phyloP scores from a whole-genome alignment of 129 eudicot species.

The Dittrichia graveolens region DNA sequence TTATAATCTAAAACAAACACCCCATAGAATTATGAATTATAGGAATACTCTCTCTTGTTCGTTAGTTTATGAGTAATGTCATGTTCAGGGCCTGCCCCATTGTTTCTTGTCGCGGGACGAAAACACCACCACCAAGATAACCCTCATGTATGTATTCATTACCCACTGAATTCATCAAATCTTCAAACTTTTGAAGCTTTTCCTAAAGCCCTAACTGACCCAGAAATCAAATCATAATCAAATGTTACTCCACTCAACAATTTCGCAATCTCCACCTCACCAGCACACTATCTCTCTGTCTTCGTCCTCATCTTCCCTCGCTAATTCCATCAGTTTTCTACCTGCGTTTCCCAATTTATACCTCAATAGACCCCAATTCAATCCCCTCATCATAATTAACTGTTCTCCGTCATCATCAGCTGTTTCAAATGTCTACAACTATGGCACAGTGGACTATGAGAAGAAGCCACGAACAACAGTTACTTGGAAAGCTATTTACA shows the following conservation, averaged over 20 bases:
- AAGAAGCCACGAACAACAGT: conserved; percentile 41
- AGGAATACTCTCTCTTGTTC: too few relatives aligned
- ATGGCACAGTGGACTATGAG: conserved; percentile 55
- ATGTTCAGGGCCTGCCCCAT: neutral
- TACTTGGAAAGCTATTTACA: conserved; percentile 60
- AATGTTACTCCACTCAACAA: conserved; percentile 46
- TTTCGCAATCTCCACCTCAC: conserved; percentile 36
- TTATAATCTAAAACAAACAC: too few relatives aligned
- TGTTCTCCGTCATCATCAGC: conserved; percentile 29
- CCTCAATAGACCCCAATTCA: conserved; percentile 26
- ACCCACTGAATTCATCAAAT: conserved; percentile 10
- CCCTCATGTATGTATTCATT: neutral
- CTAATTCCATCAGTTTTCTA: conserved; percentile 36
- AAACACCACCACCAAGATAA: conserved; percentile 35
- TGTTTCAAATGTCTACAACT: conserved; percentile 38
- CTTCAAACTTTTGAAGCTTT: conserved; percentile 16
- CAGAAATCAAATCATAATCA: neutral
- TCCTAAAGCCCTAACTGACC: conserved; percentile 27
- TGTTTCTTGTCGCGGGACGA: conserved; percentile 18
- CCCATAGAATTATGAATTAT: too few relatives aligned
- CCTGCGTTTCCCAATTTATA: conserved; percentile 39
- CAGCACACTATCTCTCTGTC: conserved; percentile 26
- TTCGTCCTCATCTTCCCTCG: conserved; percentile 31
- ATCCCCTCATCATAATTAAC: conserved; percentile 18
- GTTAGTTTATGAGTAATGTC: too few relatives aligned